A percentile compares a stretch with the other conserved stretches of the same genome.
Conservation (phyloP, 495 filamentous ascomycete genomes). For the Xylaria venustula region DNA sequence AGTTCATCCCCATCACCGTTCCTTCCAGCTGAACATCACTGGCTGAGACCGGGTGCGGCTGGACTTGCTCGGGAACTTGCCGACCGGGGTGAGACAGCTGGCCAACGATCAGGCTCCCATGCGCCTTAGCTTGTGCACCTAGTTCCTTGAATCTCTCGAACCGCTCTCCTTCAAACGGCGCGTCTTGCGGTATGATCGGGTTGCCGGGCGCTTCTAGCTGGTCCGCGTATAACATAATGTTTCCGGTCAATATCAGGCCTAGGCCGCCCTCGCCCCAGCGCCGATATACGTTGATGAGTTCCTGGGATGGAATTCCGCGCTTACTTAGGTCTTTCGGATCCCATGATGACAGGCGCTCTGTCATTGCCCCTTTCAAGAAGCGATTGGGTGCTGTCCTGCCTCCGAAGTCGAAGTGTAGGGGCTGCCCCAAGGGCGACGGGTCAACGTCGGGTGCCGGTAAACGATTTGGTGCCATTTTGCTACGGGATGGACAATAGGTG, state of each 20-base stretch:
- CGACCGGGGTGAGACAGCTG: conserved; percentile 67
- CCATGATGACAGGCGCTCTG: conserved; percentile 59
- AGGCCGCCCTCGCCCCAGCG: conserved; percentile 60
- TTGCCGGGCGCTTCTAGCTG: conserved; percentile 60
- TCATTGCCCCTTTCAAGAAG: conserved; percentile 63
- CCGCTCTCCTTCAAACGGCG: conserved; percentile 47
- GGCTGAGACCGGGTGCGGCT: conserved; percentile 56
- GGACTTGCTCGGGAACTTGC: conserved; percentile 47
- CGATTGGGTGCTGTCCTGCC: conserved; percentile 55
- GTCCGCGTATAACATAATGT: conserved; percentile 59
- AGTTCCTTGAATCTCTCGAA: conserved; percentile 60
- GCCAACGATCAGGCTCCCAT: conserved; percentile 55
- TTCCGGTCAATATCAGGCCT: conserved; percentile 62
- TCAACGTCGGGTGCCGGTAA: conserved; percentile 22
- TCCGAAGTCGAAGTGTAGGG: conserved; percentile 58
- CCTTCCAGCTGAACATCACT: conserved; percentile 56
- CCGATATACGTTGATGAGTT: conserved; percentile 58
- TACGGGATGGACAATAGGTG: no score
- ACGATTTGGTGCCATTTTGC: conserved; percentile 10
- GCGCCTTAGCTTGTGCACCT: conserved; percentile 47
- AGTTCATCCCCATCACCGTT: conserved; percentile 10
- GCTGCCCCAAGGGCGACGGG: conserved; percentile 52
- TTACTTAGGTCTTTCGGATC: conserved; percentile 23
- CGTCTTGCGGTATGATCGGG: conserved; percentile 51
- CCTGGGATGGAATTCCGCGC: conserved; percentile 58